Conservation (phyloP, 2,329 filamentous ascomycete species). For the Fusarium hainanense region DNA sequence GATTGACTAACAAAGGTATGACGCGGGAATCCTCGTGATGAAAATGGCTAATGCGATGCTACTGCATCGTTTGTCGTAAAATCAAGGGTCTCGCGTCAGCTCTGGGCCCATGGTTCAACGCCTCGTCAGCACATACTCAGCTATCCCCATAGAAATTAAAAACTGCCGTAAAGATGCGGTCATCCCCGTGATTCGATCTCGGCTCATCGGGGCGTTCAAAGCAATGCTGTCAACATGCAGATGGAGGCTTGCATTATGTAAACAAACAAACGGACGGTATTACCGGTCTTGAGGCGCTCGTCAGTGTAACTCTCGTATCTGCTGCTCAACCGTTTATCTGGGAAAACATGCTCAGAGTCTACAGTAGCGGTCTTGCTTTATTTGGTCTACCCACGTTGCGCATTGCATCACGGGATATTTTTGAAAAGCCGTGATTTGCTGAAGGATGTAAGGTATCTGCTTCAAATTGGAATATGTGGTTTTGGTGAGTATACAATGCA, state of each 20-base stretch:
- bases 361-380: constrained; percentile 15
- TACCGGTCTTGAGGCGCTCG: constrained; percentile 13
- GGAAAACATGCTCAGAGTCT: constrained; percentile 1
- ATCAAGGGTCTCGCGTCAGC: constrained; percentile 19
- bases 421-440: background rate
- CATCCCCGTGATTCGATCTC: constrained; percentile 30
- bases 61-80: constrained; percentile 20
- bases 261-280: constrained; percentile 25
- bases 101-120: background rate
- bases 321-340: constrained; percentile 35
- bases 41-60: constrained; percentile 23
- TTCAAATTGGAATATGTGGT: background rate
- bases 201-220: constrained; percentile 23
- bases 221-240: constrained; percentile 9
- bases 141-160: background rate
- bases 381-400: constrained; percentile 24
- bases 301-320: constrained; percentile 44
- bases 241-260: constrained; percentile 27
- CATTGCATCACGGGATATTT: constrained; percentile 36
- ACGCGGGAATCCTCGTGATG: constrained; percentile 33
- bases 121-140: constrained; percentile 13
- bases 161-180: background rate
- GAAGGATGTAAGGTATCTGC: background rate
- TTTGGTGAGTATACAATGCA: constrained; percentile 1
- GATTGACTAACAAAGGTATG: constrained; percentile 18